phyloP scores from a whole-genome alignment of 768 basidiomycete species.

The Phylloporus rhodoxanthus region DNA sequence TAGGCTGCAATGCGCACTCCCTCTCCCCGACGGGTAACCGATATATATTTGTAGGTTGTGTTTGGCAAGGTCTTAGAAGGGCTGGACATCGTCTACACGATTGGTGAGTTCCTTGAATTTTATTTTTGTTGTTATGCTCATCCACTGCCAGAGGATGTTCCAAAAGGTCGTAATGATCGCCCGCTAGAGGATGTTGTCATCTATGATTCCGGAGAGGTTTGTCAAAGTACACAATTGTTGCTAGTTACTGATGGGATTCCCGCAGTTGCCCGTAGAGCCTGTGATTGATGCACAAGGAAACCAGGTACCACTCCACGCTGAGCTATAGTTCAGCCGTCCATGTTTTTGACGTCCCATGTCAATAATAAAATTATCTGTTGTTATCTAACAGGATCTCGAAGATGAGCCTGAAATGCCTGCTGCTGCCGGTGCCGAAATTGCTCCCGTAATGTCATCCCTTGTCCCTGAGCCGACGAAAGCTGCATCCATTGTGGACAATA shows the following conservation, averaged over 20 bases:
- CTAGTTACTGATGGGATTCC: constrained; percentile 1
- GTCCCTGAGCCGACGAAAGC: constrained; percentile 1
- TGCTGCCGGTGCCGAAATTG: constrained; percentile 11
- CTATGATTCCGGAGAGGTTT: constrained; percentile 82
- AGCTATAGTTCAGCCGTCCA: constrained; percentile 63
- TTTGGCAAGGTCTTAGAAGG: constrained; percentile 91
- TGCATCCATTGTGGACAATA: background rate
- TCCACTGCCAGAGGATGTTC: constrained; percentile 56
- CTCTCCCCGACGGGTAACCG: background rate
- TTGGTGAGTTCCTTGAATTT: constrained; percentile 50
- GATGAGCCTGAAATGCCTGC: constrained; percentile 19
- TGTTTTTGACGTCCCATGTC: constrained; percentile 37
- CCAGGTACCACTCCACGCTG: constrained; percentile 90
- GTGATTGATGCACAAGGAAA: constrained; percentile 61
- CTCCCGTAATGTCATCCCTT: constrained; percentile 6
- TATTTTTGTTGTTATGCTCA: constrained; percentile 7
- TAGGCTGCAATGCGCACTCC: constrained; percentile 28
- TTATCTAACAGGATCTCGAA: constrained; percentile 41
- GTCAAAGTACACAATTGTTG: constrained; percentile 11
- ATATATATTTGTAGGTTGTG: constrained; percentile 56
- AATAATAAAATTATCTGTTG: constrained; percentile 46
- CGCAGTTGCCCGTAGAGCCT: constrained; percentile 49
- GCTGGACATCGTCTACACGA: constrained; percentile 74
- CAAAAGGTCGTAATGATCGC: constrained; percentile 65
- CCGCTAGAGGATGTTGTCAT: constrained; percentile 78